Conservation (phyloP, 2,329 filamentous ascomycete species). For the Teratosphaeria epicoccoides region DNA sequence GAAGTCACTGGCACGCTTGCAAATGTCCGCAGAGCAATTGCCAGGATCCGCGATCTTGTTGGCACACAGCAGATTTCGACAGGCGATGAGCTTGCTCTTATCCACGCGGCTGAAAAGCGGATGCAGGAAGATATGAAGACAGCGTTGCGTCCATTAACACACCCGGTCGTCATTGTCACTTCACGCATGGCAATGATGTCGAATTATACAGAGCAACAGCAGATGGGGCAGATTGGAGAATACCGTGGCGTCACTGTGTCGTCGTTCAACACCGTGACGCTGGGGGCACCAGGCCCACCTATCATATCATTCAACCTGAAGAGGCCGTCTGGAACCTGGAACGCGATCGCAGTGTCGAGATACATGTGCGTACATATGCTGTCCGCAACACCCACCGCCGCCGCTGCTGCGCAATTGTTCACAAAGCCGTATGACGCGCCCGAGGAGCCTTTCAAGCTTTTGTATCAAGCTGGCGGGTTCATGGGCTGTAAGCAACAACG, state of each 20-base stretch:
- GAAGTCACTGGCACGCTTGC: background rate
- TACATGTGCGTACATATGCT: slow-evolving; percentile 45
- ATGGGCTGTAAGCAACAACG: background rate
- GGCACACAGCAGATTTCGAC: background rate
- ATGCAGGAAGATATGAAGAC: background rate
- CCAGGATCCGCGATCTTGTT: background rate
- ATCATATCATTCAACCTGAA: slow-evolving; percentile 54
- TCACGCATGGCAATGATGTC: slow-evolving; percentile 9
- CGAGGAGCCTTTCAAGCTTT: slow-evolving; percentile 11
- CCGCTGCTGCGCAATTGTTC: slow-evolving; percentile 24
- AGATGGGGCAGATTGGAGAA: background rate
- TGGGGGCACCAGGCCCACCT: slow-evolving; percentile 37
- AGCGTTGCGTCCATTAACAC: slow-evolving; percentile 39
- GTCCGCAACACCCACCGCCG: slow-evolving; percentile 18
- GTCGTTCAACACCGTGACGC: slow-evolving; percentile 49
- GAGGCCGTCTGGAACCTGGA: slow-evolving; percentile 45
- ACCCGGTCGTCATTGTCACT: slow-evolving; percentile 49
- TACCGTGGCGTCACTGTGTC: slow-evolving; percentile 48
- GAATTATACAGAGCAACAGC: background rate
- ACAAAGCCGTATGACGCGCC: slow-evolving; percentile 16
- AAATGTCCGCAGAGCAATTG: background rate
- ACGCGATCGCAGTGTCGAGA: slow-evolving; percentile 35
- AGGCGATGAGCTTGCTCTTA: background rate
- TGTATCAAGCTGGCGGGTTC: slow-evolving; percentile 2
- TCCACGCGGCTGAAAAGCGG: background rate